phyloP scores from a whole-genome alignment of 768 basidiomycete genomes.

The Tulasnella sp. region DNA sequence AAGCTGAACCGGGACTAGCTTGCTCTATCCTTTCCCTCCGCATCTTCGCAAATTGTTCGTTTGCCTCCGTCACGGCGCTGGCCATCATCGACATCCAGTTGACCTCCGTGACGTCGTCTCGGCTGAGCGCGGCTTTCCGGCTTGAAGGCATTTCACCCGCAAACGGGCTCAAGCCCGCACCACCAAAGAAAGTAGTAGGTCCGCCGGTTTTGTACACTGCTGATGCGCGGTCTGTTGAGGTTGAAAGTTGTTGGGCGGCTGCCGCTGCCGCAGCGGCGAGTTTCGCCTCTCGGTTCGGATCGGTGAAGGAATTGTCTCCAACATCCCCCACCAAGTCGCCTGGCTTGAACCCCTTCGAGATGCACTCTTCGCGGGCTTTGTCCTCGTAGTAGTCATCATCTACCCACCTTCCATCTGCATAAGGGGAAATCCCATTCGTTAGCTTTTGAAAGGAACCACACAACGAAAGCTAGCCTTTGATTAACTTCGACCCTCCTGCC shows the following conservation, averaged over 20 bases:
- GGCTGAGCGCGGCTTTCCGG: constrained; percentile 68
- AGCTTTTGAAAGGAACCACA: background rate
- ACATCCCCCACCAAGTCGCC: constrained; percentile 75
- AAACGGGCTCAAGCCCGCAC: constrained; percentile 78
- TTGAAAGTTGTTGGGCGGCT: constrained; percentile 36
- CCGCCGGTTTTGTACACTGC: constrained; percentile 75
- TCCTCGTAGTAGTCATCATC: constrained; percentile 96
- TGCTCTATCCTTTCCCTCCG: constrained; percentile 37
- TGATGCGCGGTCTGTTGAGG: constrained; percentile 43
- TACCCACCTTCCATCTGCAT: constrained; percentile 83
- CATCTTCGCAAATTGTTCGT: constrained; percentile 43
- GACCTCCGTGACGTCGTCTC: constrained; percentile 79
- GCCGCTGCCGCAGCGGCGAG: constrained; percentile 39
- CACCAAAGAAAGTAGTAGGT: constrained; percentile 88
- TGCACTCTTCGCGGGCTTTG: constrained; percentile 69
- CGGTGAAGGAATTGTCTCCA: constrained; percentile 36
- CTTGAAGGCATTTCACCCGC: constrained; percentile 83
- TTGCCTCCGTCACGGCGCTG: constrained; percentile 57
- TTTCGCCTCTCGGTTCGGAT: constrained; percentile 45
- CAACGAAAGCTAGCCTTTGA: constrained; percentile 57
- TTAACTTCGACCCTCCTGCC: constrained; percentile 86
- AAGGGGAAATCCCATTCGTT: background rate
- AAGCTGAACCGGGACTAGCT: constrained; percentile 30
- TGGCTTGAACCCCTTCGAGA: constrained; percentile 74
- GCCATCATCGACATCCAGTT: constrained; percentile 92